Evolutionary conservation across 2,329 filamentous ascomycete genomes (phyloP), one percentile per base, ranked within the genome.

Genomic region (Cephalotrichum gorgonifer): DNA sequence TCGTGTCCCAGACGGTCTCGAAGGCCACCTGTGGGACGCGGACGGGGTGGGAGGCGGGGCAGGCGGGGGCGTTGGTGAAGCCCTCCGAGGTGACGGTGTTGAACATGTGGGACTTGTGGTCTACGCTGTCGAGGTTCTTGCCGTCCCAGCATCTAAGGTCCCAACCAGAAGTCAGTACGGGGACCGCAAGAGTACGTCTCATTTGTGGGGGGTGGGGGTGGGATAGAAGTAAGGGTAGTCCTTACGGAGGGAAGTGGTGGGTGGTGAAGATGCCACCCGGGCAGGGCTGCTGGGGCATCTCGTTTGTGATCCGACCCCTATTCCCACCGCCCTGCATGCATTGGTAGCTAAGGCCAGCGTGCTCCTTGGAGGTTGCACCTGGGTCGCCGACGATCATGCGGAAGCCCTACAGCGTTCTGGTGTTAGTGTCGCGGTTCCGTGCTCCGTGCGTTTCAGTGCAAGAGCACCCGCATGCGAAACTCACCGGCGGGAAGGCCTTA

Each of bases 201-300:
- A n/a, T n/a, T n/a, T n/a, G n/a, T n/a, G n/a, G n/a, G n/a, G 27
- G 43, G 14, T n/a, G 20, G 43, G 17, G 6, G 44, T 4, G n/a
- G 4, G 72, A 30, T 17, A 14, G 4, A 22, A 15, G 22, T 25
- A 30, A 17, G 23, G 44, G 14, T 14, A 60, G 58, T 63, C 58
- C 58, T 60, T 55, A 66, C 64, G 64, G 61, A 5, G 68, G 67
- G 62, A 74, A 75, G 60, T 74, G 72, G 60, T 74, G 69, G 55
- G 70, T 74, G 57, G 74, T 71, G 54, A 71, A 68, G 63, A 75
- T 74, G 65, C 74, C 72, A 62, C 74, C 73, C 65, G 71, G 73
- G 51, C 56, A 64, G 51, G 68, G 62, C 51, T 65, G 60, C 8
- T 58, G 58, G 49, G 72, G 72, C 50, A 76, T 73, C 27, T 67